Conservation (phyloP, 441 rosid species). For the Croton setiger region DNA sequence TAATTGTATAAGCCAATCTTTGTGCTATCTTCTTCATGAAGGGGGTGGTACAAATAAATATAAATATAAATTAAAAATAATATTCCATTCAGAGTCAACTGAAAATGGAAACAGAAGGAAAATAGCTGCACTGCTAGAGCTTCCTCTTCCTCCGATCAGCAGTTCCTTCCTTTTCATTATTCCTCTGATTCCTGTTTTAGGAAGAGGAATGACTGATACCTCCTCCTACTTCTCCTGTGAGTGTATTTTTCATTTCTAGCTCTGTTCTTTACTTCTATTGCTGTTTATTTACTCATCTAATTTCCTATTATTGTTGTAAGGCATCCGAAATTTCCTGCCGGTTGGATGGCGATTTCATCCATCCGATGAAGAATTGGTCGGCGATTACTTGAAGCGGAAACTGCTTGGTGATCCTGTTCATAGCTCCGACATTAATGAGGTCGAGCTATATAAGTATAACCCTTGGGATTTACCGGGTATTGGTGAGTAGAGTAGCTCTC, state of each 20-base stretch:
- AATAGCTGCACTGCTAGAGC: too few species aligned
- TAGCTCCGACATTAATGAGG: conserved; percentile 20
- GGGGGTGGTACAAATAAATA: too few species aligned
- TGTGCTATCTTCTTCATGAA: too few species aligned
- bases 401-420: conserved; percentile 14
- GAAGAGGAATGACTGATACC: background rate
- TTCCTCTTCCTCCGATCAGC: background rate
- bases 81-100: background rate
- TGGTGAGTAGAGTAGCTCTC: conserved; percentile 3
- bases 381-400: conserved; percentile 30
- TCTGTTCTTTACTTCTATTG: background rate
- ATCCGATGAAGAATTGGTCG: conserved; percentile 35
- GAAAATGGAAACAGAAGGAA: background rate
- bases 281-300: background rate
- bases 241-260: background rate
- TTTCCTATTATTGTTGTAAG: background rate
- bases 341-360: conserved; percentile 46
- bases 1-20: too few species aligned
- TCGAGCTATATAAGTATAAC: conserved; percentile 30
- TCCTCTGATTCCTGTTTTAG: background rate
- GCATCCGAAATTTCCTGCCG: background rate
- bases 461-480: conserved; percentile 48
- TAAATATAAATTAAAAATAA: too few species aligned
- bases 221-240: background rate
- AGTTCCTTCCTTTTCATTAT: background rate